A percentile compares a stretch with the other conserved stretches of the same genome.
These are phyloP conservation scores for Alternaria triticimaculans DNA, from an alignment of 2,329 filamentous ascomycete genomes.

Conservation along the genomic window DNA sequence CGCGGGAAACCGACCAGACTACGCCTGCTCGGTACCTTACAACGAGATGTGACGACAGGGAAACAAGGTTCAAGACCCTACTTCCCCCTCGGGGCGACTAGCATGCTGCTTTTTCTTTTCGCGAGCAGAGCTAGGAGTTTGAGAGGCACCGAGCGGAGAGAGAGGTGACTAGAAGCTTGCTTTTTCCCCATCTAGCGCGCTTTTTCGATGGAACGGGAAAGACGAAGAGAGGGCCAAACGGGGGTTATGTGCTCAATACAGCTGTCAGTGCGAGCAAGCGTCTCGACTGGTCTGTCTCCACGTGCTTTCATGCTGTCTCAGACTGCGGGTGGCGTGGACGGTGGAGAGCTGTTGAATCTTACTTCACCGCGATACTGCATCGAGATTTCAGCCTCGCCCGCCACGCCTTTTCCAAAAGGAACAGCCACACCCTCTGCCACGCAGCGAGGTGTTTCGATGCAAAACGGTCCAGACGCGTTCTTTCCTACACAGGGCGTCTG, in stretches of 20 bases:
- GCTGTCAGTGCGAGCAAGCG: not conserved
- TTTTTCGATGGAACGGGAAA: not conserved
- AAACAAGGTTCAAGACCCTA: constrained; percentile 4
- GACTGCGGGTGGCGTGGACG: not conserved
- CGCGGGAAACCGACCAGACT: not conserved
- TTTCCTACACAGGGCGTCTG: not conserved
- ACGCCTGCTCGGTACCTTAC: not conserved
- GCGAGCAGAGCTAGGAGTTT: not conserved
- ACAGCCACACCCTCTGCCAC: not conserved
- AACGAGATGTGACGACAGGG: constrained; percentile 1
- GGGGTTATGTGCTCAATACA: not conserved
- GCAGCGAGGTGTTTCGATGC: not conserved
- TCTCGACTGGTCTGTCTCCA: not conserved
- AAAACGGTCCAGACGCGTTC: not conserved
- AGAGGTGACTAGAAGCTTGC: not conserved
- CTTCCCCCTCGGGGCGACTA: constrained; percentile 1
- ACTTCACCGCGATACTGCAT: not conserved
- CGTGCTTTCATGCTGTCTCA: not conserved
- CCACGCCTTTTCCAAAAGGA: constrained; percentile 1
- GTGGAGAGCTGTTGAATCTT: not conserved
- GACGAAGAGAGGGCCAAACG: not conserved
- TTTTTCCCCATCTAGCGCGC: not conserved
- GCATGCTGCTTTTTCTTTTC: not conserved
- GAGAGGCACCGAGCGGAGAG: not conserved
- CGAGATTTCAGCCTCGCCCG: not conserved